Conservation (phyloP, 2,329 filamentous ascomycete genomes). For the Cadophora sp. region DNA sequence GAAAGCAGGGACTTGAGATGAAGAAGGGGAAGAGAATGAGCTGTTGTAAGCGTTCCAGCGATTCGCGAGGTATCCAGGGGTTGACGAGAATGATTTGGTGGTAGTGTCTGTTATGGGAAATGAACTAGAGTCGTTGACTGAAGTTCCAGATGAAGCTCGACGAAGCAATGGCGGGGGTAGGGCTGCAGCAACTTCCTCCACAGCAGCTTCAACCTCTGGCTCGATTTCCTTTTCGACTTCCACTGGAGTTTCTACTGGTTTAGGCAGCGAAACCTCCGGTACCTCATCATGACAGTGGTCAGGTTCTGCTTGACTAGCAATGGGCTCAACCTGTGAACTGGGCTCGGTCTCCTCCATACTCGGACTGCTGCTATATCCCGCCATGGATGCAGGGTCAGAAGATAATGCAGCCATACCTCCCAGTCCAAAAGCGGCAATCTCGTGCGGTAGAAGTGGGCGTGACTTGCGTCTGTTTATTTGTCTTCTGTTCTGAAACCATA, state of each 20-base stretch:
- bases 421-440: constrained; percentile 69
- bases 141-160: constrained; percentile 26
- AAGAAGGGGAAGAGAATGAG: constrained; percentile 58
- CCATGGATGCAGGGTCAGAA: constrained; percentile 40
- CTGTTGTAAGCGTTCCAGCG: constrained; percentile 59
- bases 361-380: constrained; percentile 37
- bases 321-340: constrained; percentile 28
- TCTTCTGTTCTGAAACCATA: constrained; percentile 96
- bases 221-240: constrained; percentile 20
- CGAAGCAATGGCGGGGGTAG: constrained; percentile 23
- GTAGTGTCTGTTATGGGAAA: constrained; percentile 31
- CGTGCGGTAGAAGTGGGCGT: constrained; percentile 79
- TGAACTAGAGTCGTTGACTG: constrained; percentile 27
- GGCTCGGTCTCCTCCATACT: constrained; percentile 28
- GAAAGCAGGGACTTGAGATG: constrained; percentile 43
- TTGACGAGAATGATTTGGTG: constrained; percentile 43
- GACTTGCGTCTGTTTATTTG: constrained; percentile 93
- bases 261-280: constrained; percentile 14
- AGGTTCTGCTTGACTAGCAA: constrained; percentile 26
- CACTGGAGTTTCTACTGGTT: constrained; percentile 10
- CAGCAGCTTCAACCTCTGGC: constrained; percentile 2
- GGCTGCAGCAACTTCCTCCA: constrained; percentile 7
- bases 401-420: constrained; percentile 47
- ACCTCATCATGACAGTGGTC: constrained; percentile 23
- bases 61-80: constrained; percentile 52